Evolutionary conservation across 352 stramenopile genomes (phyloP).

Genomic region (Phytopythium aichiense): DNA sequence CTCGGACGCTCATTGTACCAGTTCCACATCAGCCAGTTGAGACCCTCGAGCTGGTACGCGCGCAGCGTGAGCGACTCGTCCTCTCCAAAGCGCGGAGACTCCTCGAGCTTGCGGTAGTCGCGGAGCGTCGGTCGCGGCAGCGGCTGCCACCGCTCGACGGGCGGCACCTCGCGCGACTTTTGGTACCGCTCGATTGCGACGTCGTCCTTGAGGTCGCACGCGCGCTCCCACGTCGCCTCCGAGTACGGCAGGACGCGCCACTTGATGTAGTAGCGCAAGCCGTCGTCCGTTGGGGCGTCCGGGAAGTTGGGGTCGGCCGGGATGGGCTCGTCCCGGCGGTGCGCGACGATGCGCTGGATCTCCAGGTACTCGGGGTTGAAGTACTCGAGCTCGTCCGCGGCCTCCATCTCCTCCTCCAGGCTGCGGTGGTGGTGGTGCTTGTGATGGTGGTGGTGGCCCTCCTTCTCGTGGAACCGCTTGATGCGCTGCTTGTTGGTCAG

Average conservation of each 20-base stretch:
- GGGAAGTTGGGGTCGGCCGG: conserved; percentile 40
- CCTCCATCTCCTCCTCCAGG: conserved; percentile 29
- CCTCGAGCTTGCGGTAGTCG: conserved; percentile 85
- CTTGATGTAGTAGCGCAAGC: conserved; percentile 82
- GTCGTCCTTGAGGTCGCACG: conserved; percentile 85
- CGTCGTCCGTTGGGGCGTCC: conserved; percentile 81
- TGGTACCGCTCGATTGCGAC: conserved; percentile 75
- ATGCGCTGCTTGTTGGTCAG: conserved; percentile 86
- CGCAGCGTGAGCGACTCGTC: conserved; percentile 72
- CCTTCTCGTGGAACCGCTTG: conserved; percentile 87
- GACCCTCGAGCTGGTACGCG: conserved; percentile 82
- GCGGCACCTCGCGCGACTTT: conserved; percentile 45
- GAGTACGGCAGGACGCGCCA: conserved; percentile 85
- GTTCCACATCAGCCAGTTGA: conserved; percentile 90
- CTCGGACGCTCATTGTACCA: conserved; percentile 88
- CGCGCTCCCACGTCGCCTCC: conserved; percentile 85
- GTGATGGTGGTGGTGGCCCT: conserved; percentile 34
- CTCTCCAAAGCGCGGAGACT: conserved; percentile 67
- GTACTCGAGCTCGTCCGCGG: conserved; percentile 66
- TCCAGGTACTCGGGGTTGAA: conserved; percentile 91
- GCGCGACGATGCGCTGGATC: conserved; percentile 84
- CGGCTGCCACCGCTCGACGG: conserved; percentile 53
- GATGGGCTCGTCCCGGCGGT: conserved; percentile 64
- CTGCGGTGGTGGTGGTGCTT: conserved; percentile 37
- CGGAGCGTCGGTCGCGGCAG: conserved; percentile 65